A percentile compares a stretch with the other conserved stretches of the same genome.
Evolutionary conservation across 1,139 yeast genomes (phyloP).

Genomic region (Geotrichum bryndzae): DNA sequence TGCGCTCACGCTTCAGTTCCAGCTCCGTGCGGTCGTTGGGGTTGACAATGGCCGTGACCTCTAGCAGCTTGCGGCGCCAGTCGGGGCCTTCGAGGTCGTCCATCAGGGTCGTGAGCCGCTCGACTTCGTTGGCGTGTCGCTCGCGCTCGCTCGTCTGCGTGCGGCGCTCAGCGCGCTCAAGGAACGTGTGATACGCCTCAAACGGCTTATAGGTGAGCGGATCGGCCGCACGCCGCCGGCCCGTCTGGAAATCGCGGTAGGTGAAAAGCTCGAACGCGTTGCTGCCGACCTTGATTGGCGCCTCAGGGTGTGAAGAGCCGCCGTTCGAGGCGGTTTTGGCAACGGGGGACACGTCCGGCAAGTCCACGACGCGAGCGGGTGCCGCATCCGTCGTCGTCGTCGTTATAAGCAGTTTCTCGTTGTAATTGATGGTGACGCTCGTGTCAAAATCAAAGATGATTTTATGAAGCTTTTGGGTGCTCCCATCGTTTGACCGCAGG

Average conservation of each 20-base stretch:
- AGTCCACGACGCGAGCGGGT: background rate
- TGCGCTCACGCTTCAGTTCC: constrained; percentile 44
- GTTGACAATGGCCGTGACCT: constrained; percentile 51
- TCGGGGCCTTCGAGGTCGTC: constrained; percentile 45
- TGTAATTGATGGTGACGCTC: constrained; percentile 3
- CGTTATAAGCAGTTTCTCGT: background rate
- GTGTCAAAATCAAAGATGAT: constrained; percentile 9
- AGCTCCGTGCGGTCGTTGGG: constrained; percentile 45
- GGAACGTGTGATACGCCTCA: constrained; percentile 48
- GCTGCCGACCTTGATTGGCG: background rate
- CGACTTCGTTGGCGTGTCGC: constrained; percentile 47
- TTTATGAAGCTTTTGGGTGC: background rate
- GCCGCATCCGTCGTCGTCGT: background rate
- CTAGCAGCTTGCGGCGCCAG: constrained; percentile 51
- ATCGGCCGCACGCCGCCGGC: constrained; percentile 16
- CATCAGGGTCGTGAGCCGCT: constrained; percentile 43
- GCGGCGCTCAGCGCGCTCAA: constrained; percentile 61
- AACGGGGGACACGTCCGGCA: background rate
- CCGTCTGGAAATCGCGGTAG: constrained; percentile 11
- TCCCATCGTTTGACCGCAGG: constrained; percentile 4
- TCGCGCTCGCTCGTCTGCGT: constrained; percentile 55
- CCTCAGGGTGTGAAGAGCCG: background rate
- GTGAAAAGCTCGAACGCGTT: constrained; percentile 14
- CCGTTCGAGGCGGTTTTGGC: background rate
- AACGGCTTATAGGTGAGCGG: constrained; percentile 9